Evolutionary conservation across 176 grass and related monocot genomes (phyloP).

Genomic region (Triticum timopheevii): DNA sequence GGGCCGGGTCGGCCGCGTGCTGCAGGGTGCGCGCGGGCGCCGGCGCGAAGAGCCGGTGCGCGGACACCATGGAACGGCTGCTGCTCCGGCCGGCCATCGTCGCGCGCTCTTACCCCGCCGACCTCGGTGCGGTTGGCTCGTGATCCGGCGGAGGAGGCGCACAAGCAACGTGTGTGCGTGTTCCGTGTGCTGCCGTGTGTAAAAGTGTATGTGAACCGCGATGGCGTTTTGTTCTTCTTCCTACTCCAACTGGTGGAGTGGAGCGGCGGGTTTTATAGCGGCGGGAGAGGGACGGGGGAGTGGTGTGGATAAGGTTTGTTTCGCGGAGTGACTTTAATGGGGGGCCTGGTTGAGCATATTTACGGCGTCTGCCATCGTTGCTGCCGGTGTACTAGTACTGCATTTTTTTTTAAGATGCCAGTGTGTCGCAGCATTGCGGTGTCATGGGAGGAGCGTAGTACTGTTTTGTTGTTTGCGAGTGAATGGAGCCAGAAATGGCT

Average conservation of each 20-base stretch:
- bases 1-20: slow-evolving; percentile 7
- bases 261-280: slow-evolving; percentile 47
- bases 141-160: neutral
- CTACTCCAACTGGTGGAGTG: neutral
- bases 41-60: slow-evolving; percentile 65
- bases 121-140: neutral
- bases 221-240: slow-evolving; percentile 21
- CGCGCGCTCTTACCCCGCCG: neutral
- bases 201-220: neutral
- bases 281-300: neutral
- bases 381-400: neutral
- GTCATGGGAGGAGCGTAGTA: neutral
- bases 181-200: neutral
- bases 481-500: neutral
- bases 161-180: neutral
- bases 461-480: neutral
- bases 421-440: neutral
- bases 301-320: slow-evolving; percentile 65
- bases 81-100: slow-evolving; percentile 66
- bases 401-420: neutral
- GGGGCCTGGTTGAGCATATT: neutral
- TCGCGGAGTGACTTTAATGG: neutral
- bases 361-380: slow-evolving; percentile 19
- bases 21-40: neutral
- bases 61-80: slow-evolving; percentile 42